These are phyloP conservation scores for Globisporangium paddicum DNA, from an alignment of 352 stramenopile genomes.

Conservation along the genomic window DNA sequence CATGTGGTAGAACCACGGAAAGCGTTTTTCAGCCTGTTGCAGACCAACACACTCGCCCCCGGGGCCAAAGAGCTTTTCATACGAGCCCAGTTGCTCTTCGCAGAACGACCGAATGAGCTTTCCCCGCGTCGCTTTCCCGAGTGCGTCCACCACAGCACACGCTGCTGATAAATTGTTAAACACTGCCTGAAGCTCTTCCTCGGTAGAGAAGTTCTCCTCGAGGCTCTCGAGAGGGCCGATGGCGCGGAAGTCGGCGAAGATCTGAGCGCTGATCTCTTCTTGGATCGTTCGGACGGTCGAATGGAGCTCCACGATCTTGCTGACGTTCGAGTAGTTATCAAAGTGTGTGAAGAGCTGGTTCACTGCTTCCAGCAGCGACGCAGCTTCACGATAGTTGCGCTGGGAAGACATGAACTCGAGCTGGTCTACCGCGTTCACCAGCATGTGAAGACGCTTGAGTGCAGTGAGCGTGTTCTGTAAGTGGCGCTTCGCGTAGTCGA, in stretches of 20 bases:
- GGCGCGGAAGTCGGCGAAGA: constrained; percentile 89
- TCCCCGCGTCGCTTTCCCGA: constrained; percentile 59
- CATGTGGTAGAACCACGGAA: constrained; percentile 80
- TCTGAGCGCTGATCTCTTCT: constrained; percentile 80
- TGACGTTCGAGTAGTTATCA: constrained; percentile 90
- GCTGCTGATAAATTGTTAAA: constrained; percentile 66
- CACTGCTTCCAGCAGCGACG: constrained; percentile 95
- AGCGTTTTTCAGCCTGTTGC: constrained; percentile 63
- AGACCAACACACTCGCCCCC: constrained; percentile 49
- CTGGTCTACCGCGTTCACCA: constrained; percentile 96
- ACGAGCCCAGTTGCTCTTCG: constrained; percentile 52
- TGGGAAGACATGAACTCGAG: constrained; percentile 75
- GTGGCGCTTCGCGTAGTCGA: constrained; percentile 98
- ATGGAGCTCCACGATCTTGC: constrained; percentile 92
- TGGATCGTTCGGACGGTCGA: constrained; percentile 90
- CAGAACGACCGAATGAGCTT: constrained; percentile 75
- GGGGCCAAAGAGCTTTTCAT: constrained; percentile 61
- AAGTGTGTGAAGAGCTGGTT: constrained; percentile 96
- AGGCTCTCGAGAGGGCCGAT: constrained; percentile 69
- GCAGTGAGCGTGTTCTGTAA: constrained; percentile 94
- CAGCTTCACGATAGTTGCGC: constrained; percentile 92
- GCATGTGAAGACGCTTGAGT: constrained; percentile 97
- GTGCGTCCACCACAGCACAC: constrained; percentile 61
- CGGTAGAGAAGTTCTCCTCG: constrained; percentile 66
- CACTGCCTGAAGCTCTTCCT: constrained; percentile 59